These are phyloP conservation scores for Phragmites australis DNA, from an alignment of 176 grass and related monocot genomes.

Conservation along the genomic window DNA sequence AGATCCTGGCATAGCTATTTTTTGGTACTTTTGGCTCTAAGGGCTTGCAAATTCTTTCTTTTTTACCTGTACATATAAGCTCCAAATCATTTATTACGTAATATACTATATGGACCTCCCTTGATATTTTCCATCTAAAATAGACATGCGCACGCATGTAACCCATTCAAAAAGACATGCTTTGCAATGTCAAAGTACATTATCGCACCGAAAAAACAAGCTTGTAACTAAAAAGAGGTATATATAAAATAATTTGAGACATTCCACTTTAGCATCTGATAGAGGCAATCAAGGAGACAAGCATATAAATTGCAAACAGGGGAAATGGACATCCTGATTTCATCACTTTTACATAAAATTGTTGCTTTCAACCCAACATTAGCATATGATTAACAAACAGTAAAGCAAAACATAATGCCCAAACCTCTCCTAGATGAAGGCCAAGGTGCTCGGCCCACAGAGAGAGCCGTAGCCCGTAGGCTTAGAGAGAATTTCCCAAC, in stretches of 20 bases:
- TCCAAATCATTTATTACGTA: not conserved
- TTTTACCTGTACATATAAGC: no score
- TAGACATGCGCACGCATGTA: not conserved
- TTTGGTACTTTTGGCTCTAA: no score
- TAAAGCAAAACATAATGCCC: conserved; percentile 10
- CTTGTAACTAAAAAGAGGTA: not conserved
- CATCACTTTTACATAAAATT: not conserved
- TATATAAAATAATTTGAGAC: not conserved
- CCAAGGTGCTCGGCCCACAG: conserved; percentile 92
- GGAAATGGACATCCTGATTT: not conserved
- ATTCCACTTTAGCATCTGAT: not conserved
- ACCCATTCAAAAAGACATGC: not conserved
- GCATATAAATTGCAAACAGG: not conserved
- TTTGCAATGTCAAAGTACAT: no score
- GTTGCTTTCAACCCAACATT: not conserved
- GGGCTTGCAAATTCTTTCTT: no score
- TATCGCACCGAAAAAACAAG: not conserved
- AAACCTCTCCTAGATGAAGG: conserved; percentile 74
- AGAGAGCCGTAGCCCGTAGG: conserved; percentile 70
- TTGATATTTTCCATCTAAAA: not conserved
- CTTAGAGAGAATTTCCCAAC: conserved; percentile 85
- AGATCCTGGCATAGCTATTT: no score
- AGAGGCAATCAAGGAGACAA: not conserved
- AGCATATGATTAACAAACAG: not conserved
- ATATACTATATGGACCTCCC: not conserved